phyloP scores from a whole-genome alignment of 257 asterid species.

The Nicotiana tomentosiformis region DNA sequence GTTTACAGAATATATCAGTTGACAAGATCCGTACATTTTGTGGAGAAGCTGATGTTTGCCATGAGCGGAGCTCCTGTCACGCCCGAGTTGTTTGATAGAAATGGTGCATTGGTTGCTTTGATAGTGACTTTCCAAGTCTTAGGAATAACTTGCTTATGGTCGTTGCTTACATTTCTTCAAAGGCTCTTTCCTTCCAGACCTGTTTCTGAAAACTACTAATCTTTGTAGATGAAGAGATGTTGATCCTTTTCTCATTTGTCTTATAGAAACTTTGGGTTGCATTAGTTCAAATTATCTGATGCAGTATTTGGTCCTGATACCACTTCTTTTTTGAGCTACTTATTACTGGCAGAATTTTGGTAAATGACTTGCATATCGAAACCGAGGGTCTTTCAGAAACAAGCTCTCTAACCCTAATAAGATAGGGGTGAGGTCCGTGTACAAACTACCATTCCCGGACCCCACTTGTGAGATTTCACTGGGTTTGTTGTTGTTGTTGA shows the following conservation, averaged over 20 bases:
- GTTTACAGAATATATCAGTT: slow-evolving; percentile 85
- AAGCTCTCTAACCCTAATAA: too few relatives aligned
- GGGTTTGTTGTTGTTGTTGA: too few relatives aligned
- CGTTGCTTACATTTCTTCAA: slow-evolving; percentile 81
- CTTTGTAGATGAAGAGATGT: slow-evolving; percentile 9
- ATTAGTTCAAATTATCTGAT: not conserved
- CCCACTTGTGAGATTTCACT: too few relatives aligned
- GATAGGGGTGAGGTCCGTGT: too few relatives aligned
- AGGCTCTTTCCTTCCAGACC: slow-evolving; percentile 95
- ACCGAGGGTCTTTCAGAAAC: too few relatives aligned
- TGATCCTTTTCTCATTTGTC: not conserved
- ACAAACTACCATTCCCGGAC: too few relatives aligned
- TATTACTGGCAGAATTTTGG: too few relatives aligned
- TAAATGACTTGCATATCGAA: too few relatives aligned
- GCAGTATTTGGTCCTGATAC: not conserved
- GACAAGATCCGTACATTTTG: slow-evolving; percentile 58
- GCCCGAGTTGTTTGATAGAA: slow-evolving; percentile 44
- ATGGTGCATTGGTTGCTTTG: slow-evolving; percentile 59
- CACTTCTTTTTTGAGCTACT: not conserved
- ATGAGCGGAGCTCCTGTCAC: slow-evolving; percentile 45
- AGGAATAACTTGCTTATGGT: slow-evolving; percentile 82
- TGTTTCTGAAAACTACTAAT: slow-evolving; percentile 72
- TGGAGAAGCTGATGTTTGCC: slow-evolving; percentile 51
- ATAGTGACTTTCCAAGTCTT: slow-evolving; percentile 56
- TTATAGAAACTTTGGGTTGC: not conserved